These are phyloP conservation scores for Asterionellopsis glacialis DNA, from an alignment of 108 stramenopile genomes.

Conservation along the genomic window DNA sequence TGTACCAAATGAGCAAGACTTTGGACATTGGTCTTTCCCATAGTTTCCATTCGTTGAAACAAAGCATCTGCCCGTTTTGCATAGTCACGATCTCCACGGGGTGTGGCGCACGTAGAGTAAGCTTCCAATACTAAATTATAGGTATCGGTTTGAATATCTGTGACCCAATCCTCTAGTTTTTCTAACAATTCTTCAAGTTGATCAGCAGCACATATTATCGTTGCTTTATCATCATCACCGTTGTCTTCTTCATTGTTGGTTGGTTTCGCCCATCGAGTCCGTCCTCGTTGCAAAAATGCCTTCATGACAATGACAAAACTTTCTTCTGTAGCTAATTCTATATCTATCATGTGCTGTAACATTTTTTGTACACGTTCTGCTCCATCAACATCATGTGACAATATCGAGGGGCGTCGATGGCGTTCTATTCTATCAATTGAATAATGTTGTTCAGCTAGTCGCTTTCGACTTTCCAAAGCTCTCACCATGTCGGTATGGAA, in stretches of 20 bases:
- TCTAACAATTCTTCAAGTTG: slow-evolving; percentile 24
- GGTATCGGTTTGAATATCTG: slow-evolving; percentile 16
- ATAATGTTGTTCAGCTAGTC: not conserved
- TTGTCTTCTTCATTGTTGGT: too few relatives aligned
- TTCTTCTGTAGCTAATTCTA: slow-evolving; percentile 31
- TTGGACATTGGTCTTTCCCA: slow-evolving; percentile 10
- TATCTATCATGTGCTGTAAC: slow-evolving; percentile 35
- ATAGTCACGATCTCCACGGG: slow-evolving; percentile 40
- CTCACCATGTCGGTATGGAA: slow-evolving; percentile 32
- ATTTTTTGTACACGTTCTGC: slow-evolving; percentile 29
- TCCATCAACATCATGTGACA: slow-evolving; percentile 33
- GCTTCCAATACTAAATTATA: slow-evolving; percentile 40
- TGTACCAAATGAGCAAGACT: slow-evolving; percentile 23
- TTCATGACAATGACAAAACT: slow-evolving; percentile 36
- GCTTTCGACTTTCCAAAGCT: slow-evolving; percentile 19
- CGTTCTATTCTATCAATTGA: slow-evolving; percentile 12
- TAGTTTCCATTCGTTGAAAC: slow-evolving; percentile 20
- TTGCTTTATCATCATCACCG: not conserved
- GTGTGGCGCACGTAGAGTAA: slow-evolving; percentile 39
- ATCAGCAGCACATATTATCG: slow-evolving; percentile 38
- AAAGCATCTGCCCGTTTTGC: slow-evolving; percentile 35
- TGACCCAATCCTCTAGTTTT: slow-evolving; percentile 19
- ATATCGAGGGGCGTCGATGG: slow-evolving; percentile 14
- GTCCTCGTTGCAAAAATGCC: slow-evolving; percentile 27
- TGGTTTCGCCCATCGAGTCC: slow-evolving; percentile 28